Percentiles rank a stretch among this genome's conserved stretches.
phyloP scores from a whole-genome alignment of 2,329 filamentous ascomycete genomes.

The Dactylellina cionopaga region DNA sequence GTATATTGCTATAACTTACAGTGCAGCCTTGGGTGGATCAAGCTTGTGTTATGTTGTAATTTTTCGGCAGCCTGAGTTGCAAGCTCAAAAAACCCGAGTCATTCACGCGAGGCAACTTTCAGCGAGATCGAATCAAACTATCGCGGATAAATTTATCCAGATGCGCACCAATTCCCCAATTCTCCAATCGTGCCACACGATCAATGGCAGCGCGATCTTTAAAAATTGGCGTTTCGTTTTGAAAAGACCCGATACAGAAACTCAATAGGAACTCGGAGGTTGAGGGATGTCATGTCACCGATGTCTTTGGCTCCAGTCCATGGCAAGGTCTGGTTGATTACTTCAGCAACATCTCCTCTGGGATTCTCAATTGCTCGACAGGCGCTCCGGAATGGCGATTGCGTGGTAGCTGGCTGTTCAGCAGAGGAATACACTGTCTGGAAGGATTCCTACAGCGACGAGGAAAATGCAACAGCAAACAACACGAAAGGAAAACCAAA shows the following conservation, averaged over 20 bases:
- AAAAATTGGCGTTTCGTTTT: background rate
- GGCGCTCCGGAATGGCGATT: conserved; percentile 89
- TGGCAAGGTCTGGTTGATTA: conserved; percentile 82
- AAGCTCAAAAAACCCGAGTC: background rate
- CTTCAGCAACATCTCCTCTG: conserved; percentile 84
- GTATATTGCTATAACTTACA: no score
- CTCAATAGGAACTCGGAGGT: conserved; percentile 12
- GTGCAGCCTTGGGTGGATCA: no score
- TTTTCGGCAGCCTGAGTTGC: conserved; percentile 31
- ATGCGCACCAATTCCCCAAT: background rate
- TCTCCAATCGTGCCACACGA: background rate
- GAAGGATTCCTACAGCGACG: conserved; percentile 5
- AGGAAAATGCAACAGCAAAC: conserved; percentile 48
- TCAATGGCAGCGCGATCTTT: background rate
- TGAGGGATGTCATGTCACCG: conserved; percentile 34
- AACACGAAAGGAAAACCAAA: conserved; percentile 19
- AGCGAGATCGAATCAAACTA: no score
- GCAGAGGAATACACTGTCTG: conserved; percentile 75
- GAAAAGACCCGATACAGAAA: background rate
- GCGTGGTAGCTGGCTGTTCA: conserved; percentile 83
- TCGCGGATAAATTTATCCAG: no score
- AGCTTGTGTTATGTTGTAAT: conserved; percentile 52
- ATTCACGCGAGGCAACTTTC: no score
- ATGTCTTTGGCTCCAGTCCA: conserved; percentile 9
- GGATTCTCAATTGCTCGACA: conserved; percentile 82